Conservation (phyloP, 2,329 filamentous ascomycete genomes). For the Sphaceloma murrayae region DNA sequence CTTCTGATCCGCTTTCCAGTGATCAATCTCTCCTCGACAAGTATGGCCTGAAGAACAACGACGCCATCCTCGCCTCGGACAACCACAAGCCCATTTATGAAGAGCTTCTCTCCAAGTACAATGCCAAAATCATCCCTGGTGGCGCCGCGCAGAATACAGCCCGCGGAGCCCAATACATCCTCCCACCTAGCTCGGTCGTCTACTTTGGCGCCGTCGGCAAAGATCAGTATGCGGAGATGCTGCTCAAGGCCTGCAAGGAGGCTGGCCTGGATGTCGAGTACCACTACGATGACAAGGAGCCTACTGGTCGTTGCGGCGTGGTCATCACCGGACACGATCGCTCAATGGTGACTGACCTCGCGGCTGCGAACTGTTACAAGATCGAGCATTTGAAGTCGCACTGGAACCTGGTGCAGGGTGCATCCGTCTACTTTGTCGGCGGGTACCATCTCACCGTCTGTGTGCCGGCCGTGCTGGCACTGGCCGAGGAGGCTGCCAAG, state of each 20-base stretch:
- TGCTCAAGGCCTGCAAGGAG: constrained; percentile 74
- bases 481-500: constrained; percentile 79
- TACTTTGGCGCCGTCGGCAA: constrained; percentile 91
- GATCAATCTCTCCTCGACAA: constrained; percentile 78
- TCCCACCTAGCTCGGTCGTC: constrained; percentile 78
- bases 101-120: constrained; percentile 82
- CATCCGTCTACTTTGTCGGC: constrained; percentile 83
- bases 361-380: constrained; percentile 94
- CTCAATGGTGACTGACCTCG: constrained; percentile 88
- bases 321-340: constrained; percentile 96
- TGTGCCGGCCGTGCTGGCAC: constrained; percentile 77
- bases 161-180: constrained; percentile 85
- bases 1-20: constrained; percentile 40
- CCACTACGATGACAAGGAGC: constrained; percentile 71
- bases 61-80: constrained; percentile 91
- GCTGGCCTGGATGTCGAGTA: constrained; percentile 92
- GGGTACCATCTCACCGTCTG: constrained; percentile 97
- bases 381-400: constrained; percentile 89
- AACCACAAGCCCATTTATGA: constrained; percentile 87
- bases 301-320: constrained; percentile 89
- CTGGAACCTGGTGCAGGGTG: constrained; percentile 84
- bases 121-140: constrained; percentile 89
- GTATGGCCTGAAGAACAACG: constrained; percentile 90
- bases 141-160: constrained; percentile 97
- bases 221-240: constrained; percentile 88